A percentile compares a stretch with the other conserved stretches of the same genome.
Conservation (phyloP, 768 basidiomycete species). For the Dentipellis sp. region DNA sequence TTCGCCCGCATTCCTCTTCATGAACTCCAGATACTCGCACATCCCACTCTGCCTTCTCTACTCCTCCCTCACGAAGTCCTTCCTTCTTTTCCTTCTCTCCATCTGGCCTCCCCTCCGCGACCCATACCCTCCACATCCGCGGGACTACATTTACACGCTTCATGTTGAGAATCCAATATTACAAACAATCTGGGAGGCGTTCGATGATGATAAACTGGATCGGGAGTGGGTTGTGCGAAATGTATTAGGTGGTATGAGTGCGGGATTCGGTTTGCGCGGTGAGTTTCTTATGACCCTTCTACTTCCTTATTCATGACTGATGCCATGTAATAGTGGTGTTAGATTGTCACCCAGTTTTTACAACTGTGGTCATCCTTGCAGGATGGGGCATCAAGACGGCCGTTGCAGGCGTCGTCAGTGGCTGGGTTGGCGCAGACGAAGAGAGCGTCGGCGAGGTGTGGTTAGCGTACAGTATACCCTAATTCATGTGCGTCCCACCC, state of each 20-base stretch:
- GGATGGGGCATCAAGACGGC: constrained; percentile 69
- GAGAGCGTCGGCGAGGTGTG: constrained; percentile 54
- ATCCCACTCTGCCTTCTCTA: constrained; percentile 76
- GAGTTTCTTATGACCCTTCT: constrained; percentile 7
- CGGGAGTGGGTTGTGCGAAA: constrained; percentile 82
- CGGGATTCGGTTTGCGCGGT: constrained; percentile 82
- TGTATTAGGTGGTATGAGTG: constrained; percentile 76
- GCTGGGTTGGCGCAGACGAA: constrained; percentile 53
- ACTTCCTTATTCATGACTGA: not conserved
- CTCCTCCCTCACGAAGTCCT: constrained; percentile 77
- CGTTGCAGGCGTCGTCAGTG: constrained; percentile 50
- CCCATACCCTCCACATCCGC: not conserved
- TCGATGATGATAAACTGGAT: constrained; percentile 69
- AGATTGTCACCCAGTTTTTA: constrained; percentile 66
- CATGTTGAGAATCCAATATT: constrained; percentile 26
- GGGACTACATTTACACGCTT: constrained; percentile 19
- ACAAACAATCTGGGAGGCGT: constrained; percentile 36
- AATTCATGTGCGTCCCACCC: not conserved
- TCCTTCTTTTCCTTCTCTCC: constrained; percentile 72
- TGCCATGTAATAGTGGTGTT: constrained; percentile 50
- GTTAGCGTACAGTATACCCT: constrained; percentile 79
- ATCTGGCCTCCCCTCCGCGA: constrained; percentile 46
- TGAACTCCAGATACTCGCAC: constrained; percentile 47
- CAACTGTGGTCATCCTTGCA: constrained; percentile 60
- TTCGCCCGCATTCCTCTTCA: not conserved